Conservation (phyloP, 306 rosid species). For the Cicer cuneatum region DNA sequence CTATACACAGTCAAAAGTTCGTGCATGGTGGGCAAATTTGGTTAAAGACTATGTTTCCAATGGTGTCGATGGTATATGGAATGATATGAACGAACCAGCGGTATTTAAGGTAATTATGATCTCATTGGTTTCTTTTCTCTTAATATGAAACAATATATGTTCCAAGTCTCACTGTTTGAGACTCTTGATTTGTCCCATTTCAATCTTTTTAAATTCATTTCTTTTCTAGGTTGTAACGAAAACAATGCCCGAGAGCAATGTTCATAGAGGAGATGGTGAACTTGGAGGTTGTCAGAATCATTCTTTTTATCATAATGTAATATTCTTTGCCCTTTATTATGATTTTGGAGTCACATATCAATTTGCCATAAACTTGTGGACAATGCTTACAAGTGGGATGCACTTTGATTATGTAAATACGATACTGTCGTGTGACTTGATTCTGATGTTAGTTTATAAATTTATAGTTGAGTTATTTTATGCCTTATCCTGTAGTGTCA, state of each 20-base stretch:
- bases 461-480: constrained; percentile 24
- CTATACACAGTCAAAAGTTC: constrained; percentile 79
- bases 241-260: constrained; percentile 90
- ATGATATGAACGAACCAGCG: constrained; percentile 97
- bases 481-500: constrained; percentile 8
- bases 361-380: constrained; percentile 37
- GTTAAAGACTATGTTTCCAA: constrained; percentile 77
- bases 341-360: neutral
- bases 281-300: constrained; percentile 91
- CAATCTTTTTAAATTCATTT: constrained; percentile 8
- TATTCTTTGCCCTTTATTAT: constrained; percentile 44
- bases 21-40: constrained; percentile 89
- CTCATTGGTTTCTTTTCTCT: constrained; percentile 1
- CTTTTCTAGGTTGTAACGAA: constrained; percentile 73
- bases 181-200: constrained; percentile 31
- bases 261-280: constrained; percentile 88
- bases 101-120: constrained; percentile 70
- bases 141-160: neutral
- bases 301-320: constrained; percentile 89
- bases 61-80: constrained; percentile 98
- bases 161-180: constrained; percentile 11
- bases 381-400: constrained; percentile 29
- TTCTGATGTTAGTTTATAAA: constrained; percentile 31
- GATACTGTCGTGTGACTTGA: constrained; percentile 36
- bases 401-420: constrained; percentile 31